Percentiles rank a stretch among this genome's conserved stretches.
phyloP scores from a whole-genome alignment of 2,329 filamentous ascomycete species.

The Diaporthe batatas region DNA sequence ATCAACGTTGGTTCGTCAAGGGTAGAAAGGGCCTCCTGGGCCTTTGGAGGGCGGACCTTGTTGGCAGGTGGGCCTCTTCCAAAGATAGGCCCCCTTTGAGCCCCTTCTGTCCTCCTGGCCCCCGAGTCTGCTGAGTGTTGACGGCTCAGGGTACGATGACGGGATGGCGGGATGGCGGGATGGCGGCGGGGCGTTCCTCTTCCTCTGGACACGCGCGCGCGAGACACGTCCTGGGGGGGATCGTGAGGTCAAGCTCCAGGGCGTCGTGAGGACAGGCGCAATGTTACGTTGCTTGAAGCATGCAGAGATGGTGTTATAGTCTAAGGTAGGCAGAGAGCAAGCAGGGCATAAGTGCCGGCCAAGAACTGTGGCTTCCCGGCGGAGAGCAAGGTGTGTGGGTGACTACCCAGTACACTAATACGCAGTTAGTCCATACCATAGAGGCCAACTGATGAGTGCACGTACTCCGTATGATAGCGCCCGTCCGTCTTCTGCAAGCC shows the following conservation, averaged over 20 bases:
- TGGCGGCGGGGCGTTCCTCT: constrained; percentile 7
- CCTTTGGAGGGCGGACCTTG: constrained; percentile 15
- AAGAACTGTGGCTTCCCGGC: constrained; percentile 32
- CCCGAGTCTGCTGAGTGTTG: neutral
- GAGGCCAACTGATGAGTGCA: neutral
- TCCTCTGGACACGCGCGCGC: constrained; percentile 14
- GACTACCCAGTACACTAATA: constrained; percentile 1
- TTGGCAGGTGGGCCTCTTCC: constrained; percentile 23
- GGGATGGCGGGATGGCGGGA: no score
- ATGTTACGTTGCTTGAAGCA: constrained; percentile 37
- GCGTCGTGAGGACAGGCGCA: constrained; percentile 29
- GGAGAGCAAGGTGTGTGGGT: constrained; percentile 12
- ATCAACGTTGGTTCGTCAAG: constrained; percentile 23
- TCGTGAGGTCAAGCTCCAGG: constrained; percentile 4
- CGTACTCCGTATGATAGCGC: neutral
- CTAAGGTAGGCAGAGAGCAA: neutral
- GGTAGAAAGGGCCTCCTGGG: neutral
- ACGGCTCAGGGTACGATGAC: neutral
- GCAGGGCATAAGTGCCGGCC: constrained; percentile 18
- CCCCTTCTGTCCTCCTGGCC: neutral
- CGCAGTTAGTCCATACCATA: neutral
- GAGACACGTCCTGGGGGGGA: constrained; percentile 9
- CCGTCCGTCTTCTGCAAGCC: constrained; percentile 11
- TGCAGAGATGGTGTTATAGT: constrained; percentile 3
- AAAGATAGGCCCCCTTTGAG: constrained; percentile 26